Evolutionary conservation across 2,329 filamentous ascomycete species (phyloP).

Genomic region (Periglandula ipomoeae): DNA sequence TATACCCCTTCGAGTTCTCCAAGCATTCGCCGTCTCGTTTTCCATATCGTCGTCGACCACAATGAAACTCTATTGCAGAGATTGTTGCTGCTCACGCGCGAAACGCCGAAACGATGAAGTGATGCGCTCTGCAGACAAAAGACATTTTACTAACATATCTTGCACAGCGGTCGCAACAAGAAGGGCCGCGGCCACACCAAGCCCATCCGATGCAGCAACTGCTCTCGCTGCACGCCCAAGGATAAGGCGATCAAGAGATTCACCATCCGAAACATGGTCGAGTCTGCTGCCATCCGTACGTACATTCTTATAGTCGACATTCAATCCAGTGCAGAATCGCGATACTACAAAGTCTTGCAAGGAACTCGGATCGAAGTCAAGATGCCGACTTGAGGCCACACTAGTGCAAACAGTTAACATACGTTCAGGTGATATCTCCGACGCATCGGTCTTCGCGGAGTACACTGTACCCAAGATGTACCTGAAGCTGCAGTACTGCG

Average conservation of each 20-base stretch:
- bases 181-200: conserved; percentile 99
- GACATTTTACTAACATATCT: conserved; percentile 13
- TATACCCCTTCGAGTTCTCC: conserved; percentile 5
- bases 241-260: conserved; percentile 99
- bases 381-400: neutral
- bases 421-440: conserved; percentile 91
- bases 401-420: neutral
- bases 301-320: conserved; percentile 21
- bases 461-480: conserved; percentile 99
- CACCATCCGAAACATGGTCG: conserved; percentile 99
- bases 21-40: neutral
- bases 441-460: conserved; percentile 98
- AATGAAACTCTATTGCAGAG: conserved; percentile 1
- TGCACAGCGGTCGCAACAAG: conserved; percentile 89
- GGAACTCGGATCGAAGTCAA: neutral
- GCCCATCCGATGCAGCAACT: conserved; percentile 78
- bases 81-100: conserved; percentile 10
- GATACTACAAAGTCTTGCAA: neutral
- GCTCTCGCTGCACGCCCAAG: conserved; percentile 86
- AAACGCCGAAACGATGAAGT: neutral
- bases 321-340: neutral
- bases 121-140: conserved; percentile 5
- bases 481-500: conserved; percentile 99
- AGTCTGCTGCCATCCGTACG: conserved; percentile 99
- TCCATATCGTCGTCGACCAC: conserved; percentile 4